Evolutionary conservation across 345 rosid species (phyloP), one percentile per base, ranked within the genome.

Genomic region (Populus alba): DNA sequence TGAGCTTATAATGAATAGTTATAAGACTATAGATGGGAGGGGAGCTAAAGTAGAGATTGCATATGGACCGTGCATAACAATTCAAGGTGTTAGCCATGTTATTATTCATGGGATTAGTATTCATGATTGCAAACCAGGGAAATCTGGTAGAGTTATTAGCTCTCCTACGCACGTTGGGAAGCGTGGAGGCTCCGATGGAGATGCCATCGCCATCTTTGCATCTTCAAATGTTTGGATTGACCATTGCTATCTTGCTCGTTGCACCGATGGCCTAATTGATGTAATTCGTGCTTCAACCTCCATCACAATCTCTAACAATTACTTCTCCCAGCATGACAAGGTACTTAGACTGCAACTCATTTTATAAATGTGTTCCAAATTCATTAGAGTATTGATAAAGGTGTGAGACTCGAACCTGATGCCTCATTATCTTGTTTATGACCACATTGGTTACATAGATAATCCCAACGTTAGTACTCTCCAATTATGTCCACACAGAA

Each of bases 141-240:
- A 59, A 31, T 29, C 33, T 1, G 84, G 84, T 18, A 33, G 67
- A 2, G 84, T 81, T 37, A 68, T 74, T 22, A 81, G 77, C 37
- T 73, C 53, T 35, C 66, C 77, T 33, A 59, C 66, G 7, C 84
- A 77, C 37, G 80, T 77, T 8, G 84, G 84, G 9, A 16, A 68
- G 1, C 76, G 84, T 41, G 51, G 0, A 68, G 83, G 83, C 2
- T 66, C 77, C 3, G 80, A 77, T 43, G 84, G 84, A 47, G 84
- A 81, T 72, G 80, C 8, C 25, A 81, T 81, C 31, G 53, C 12
- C 17, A 31, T 81, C 3, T 81, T 77, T 13, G 84, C 70, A 2
- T 81, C 84, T 29, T 72, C 84, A 4, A 73, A 81, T 35, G 69
- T 81, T 43, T 81, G 84, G 84, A 81, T 81, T 61, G 84, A 81